Conservation (phyloP, 768 basidiomycete genomes). For the Russula dissimulans region DNA sequence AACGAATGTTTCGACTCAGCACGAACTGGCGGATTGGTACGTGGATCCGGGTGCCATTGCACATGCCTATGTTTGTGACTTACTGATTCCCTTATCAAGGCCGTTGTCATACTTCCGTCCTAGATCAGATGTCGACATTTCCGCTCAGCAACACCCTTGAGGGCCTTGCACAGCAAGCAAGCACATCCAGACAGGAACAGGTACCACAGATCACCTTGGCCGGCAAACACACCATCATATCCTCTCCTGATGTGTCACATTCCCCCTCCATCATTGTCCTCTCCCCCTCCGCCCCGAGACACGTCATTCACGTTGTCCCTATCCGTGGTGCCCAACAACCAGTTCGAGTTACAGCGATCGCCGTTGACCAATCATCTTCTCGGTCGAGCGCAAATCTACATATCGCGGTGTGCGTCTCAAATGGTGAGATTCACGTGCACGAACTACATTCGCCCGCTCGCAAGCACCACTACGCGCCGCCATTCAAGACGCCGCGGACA, state of each 20-base stretch:
- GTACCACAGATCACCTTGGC: conserved; percentile 13
- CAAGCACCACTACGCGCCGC: conserved; percentile 40
- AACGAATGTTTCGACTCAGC: conserved; percentile 80
- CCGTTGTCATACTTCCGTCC: conserved; percentile 36
- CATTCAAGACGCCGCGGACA: conserved; percentile 29
- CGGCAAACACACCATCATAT: conserved; percentile 13
- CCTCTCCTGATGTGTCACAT: conserved; percentile 32
- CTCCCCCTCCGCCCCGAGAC: conserved; percentile 28
- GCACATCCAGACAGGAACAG: neutral
- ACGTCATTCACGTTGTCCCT: conserved; percentile 39
- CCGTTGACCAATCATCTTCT: conserved; percentile 68
- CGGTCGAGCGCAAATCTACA: conserved; percentile 35
- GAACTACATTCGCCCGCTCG: conserved; percentile 39
- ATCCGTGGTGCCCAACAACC: conserved; percentile 23
- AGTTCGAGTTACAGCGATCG: conserved; percentile 50
- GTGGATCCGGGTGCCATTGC: conserved; percentile 19
- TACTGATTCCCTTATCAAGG: conserved; percentile 32
- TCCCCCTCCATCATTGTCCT: conserved; percentile 51
- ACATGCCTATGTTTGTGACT: neutral
- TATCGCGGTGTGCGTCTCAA: conserved; percentile 54
- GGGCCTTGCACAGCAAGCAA: neutral
- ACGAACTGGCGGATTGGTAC: conserved; percentile 74
- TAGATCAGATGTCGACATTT: conserved; percentile 3
- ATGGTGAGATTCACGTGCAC: conserved; percentile 59
- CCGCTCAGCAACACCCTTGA: neutral